Base-by-base conservation (phyloP, 163 green algal species). In the Scenedesmus sp. region DNA sequence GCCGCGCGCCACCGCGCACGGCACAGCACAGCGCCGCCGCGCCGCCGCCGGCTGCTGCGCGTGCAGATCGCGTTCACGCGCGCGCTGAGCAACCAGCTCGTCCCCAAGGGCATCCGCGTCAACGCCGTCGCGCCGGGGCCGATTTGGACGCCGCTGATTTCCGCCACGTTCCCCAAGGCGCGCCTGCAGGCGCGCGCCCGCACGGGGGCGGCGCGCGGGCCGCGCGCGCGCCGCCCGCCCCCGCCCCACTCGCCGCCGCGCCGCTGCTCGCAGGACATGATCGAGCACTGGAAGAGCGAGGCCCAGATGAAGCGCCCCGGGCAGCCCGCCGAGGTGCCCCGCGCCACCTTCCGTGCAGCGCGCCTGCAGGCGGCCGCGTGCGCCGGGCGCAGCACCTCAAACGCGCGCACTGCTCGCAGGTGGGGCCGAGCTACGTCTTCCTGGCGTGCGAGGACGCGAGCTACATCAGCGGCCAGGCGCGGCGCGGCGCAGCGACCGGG, bases 61-160 rank as follows among this genome's bases (percentile, higher is more conserved):
- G 15, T 60, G 58, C 50, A 75, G 69, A 5, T 77, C 10, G 28
- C 39, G 0, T 70, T 88, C 76, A 87, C 82, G 14, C 86, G 81
- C 62, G 67, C 80, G 18, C 73, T 89, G 34, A 73, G 81, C 60
- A 69, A 81, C 29, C 86, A 74, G 66, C 45, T 82, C 31, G 47
- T 62, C 5, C 79, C 65, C 58, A 47, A 81, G 70, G 83, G 82
- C 66, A 93, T 94, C 53, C 84, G 90, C 1, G 87, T 93, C 2
- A 94, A 94, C 51, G 78, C 83, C 10, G 84, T 94, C 39, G 86
- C 87, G 1, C 89, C 90, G 20, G 90, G 90, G 22, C 90, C 90
- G n/a, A 87, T 94, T 44, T 93, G 87, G 89, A 94, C 89, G 2
- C 90, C 90, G 0, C 85, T 94, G 26, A 92, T 94, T 56, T 60